These are phyloP conservation scores for Aspergillus sparsus DNA, from an alignment of 495 filamentous ascomycete species.

Conservation along the genomic window DNA sequence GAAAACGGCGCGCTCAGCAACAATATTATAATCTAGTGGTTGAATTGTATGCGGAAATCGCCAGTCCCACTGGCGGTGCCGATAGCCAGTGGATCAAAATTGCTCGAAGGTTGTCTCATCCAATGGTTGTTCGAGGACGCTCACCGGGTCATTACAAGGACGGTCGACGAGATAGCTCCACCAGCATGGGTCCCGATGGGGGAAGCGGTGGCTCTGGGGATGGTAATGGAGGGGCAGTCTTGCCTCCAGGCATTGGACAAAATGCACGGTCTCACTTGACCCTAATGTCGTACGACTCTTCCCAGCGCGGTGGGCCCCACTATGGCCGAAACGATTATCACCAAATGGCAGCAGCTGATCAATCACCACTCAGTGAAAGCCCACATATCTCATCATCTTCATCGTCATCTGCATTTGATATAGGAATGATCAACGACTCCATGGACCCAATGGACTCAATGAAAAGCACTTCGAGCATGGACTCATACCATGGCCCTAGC, in stretches of 20 bases:
- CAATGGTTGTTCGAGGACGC: conserved; percentile 90
- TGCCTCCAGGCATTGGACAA: conserved; percentile 40
- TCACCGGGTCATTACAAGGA: conserved; percentile 93
- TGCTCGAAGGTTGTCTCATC: conserved; percentile 73
- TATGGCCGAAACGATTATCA: conserved; percentile 42
- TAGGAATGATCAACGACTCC: conserved; percentile 40
- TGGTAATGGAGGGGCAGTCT: conserved; percentile 30
- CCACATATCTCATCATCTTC: conserved; percentile 49
- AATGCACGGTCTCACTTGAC: conserved; percentile 37
- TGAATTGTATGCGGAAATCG: conserved; percentile 80
- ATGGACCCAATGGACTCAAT: conserved; percentile 47
- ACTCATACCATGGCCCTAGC: conserved; percentile 38
- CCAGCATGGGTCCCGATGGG: conserved; percentile 71
- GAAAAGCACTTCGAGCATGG: conserved; percentile 36
- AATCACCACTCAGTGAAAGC: conserved; percentile 44
- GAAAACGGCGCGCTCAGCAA: conserved; percentile 85
- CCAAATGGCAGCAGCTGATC: conserved; percentile 38
- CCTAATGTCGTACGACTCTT: conserved; percentile 41
- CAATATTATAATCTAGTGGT: conserved; percentile 93
- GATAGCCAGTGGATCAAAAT: conserved; percentile 69
- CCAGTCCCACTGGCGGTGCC: conserved; percentile 32
- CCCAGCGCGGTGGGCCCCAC: conserved; percentile 35
- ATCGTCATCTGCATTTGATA: conserved; percentile 43
- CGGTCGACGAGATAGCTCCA: conserved; percentile 69
- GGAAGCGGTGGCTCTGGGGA: conserved; percentile 41